Percentiles rank a stretch among this genome's conserved stretches.
Conservation (phyloP, 2,329 filamentous ascomycete species). For the Pseudocercospora crystallina region DNA sequence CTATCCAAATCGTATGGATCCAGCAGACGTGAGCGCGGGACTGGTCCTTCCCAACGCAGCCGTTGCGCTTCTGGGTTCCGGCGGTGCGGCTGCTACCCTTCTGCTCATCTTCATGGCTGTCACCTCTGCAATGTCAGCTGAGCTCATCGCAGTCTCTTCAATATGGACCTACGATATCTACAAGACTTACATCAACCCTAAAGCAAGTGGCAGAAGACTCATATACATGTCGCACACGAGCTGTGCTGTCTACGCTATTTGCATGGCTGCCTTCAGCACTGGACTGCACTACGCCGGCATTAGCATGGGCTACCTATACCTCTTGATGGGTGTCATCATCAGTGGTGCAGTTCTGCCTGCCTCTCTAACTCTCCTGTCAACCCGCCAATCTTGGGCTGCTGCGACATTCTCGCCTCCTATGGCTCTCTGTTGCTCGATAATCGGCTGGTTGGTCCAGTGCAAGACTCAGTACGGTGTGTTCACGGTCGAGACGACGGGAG, state of each 20-base stretch:
- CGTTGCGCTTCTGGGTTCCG: slow-evolving; percentile 76
- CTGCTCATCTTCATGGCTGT: slow-evolving; percentile 89
- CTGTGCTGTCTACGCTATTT: slow-evolving; percentile 71
- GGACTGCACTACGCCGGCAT: slow-evolving; percentile 64
- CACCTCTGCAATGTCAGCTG: slow-evolving; percentile 77
- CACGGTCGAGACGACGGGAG: slow-evolving; percentile 71
- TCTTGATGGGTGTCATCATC: slow-evolving; percentile 91
- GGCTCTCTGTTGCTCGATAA: slow-evolving; percentile 66
- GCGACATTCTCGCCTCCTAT: slow-evolving; percentile 69
- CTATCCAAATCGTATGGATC: slow-evolving; percentile 69
- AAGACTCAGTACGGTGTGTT: slow-evolving; percentile 68
- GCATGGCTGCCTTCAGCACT: slow-evolving; percentile 76
- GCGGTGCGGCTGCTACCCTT: slow-evolving; percentile 75
- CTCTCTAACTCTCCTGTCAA: slow-evolving; percentile 77
- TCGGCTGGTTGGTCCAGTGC: slow-evolving; percentile 76
- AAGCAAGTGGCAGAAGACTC: slow-evolving; percentile 70
- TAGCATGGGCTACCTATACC: slow-evolving; percentile 83
- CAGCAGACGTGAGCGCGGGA: slow-evolving; percentile 75
- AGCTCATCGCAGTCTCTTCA: slow-evolving; percentile 82
- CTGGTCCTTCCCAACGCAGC: slow-evolving; percentile 83
- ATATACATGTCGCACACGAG: slow-evolving; percentile 77
- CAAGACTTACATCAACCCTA: slow-evolving; percentile 79
- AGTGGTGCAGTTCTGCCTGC: slow-evolving; percentile 74
- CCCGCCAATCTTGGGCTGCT: slow-evolving; percentile 73
- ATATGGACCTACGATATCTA: slow-evolving; percentile 90